Evolutionary conservation across 2,329 filamentous ascomycete genomes (phyloP), one percentile per base, ranked within the genome.

Genomic region (Hymenoscyphus albidus): DNA sequence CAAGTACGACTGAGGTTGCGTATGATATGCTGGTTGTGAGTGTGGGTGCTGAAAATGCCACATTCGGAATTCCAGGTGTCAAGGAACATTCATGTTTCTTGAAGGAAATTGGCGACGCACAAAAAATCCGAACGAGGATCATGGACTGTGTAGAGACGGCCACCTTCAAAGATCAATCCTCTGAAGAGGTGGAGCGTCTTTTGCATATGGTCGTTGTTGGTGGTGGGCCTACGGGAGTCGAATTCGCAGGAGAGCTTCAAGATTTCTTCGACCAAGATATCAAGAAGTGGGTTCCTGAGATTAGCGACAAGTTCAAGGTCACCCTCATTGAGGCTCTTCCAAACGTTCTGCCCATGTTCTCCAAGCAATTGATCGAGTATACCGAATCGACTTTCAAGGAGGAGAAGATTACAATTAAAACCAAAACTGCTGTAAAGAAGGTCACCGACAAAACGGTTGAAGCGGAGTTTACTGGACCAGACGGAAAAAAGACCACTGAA

Each of bases 81-180:
- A 88, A 88, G 71, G 95, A 99, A 80, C 82, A 99, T 83, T 94
- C 92, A 72, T 97, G 93, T 82, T 99, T 99, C 86, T 81, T 99
- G 77, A 99, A 99, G 85, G 96, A 99, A 81, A 97, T 99, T 76
- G 88, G 85, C 70, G 96, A 99, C 78, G 95, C 95, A 64, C 95
- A 99, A 80, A 86, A 87, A 75, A 99, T 99, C 77, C 92, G 95
- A 76, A 97, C 94, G 84, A 93, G 92, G 80, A 97, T 99, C 80
- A 99, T 99, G 95, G 95, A 99, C 82, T 99, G 95, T 78, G 93
- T 97, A 72, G 95, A 99, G 82, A 97, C 94, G 42, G 95, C 95
- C 61, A 94, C 92, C 68, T 97, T 99, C 89, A 98, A 98, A 86
- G 94, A 93, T 76, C 95, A 99, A 81, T 83, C 86, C 44, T 81